Base-by-base conservation (phyloP, 2,329 filamentous ascomycete species). In the Ophiosphaerella herpotricha region DNA sequence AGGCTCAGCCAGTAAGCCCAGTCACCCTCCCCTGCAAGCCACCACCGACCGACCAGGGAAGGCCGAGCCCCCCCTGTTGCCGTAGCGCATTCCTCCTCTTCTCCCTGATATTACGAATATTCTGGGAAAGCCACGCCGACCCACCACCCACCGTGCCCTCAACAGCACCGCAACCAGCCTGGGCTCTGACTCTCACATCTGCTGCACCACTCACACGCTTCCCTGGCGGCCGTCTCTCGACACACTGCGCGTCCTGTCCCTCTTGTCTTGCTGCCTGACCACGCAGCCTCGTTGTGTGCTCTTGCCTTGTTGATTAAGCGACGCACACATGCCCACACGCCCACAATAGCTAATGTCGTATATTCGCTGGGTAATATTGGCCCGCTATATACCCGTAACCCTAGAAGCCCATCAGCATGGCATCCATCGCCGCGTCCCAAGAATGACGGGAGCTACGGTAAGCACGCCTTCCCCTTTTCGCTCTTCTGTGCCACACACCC, bases 311-410 rank as follows among this genome's bases (percentile, higher is more conserved):
- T 41, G 26, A 23, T 21, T 21, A 21, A 21, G 18, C 18, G 18
- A 21, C 18, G 18, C 18, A 21, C 4, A 5, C 18, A 4, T 21
- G 18, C 18, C 18, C 18, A 21, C 18, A 21, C 18, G 18, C 18
- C 18, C 18, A 21, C 18, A 21, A 21, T 21, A 21, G 32, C 32
- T 33, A 33, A 33, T 11, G 11, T 21, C 14, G 26, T 42, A 42
- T 42, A 23, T 34, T 29, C 31, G 18, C 14, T 44, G 42, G 43
- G 52, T 55, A 55, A 51, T 55, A 43, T 52, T 54, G 55, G 48
- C 14, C 46, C 48, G 45, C 61, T 61, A 60, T 66, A 60, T 61
- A 55, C 58, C 63, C 58, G 50, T 58, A 50, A 50, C 55, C 63
- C 46, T 33, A 29, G 26, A 11, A 8, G 5, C 26, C 26, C 48